Conservation (phyloP, 306 rosid species). For the Vachellia pachyceras region DNA sequence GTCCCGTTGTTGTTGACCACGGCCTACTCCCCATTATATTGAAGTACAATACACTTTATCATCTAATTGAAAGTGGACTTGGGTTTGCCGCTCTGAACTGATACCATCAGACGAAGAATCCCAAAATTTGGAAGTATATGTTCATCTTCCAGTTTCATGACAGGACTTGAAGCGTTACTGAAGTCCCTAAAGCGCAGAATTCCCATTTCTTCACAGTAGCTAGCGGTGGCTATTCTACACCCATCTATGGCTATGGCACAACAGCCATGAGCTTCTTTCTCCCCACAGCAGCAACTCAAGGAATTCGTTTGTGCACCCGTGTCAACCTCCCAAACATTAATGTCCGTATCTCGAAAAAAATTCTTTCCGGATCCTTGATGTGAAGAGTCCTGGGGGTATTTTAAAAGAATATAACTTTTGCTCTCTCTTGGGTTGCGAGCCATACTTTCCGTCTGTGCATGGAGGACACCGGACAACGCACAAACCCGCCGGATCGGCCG, state of each 20-base stretch:
- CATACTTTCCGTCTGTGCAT: too few species aligned
- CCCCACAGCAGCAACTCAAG: constrained; percentile 38
- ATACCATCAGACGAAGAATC: constrained; percentile 41
- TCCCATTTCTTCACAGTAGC: constrained; percentile 24
- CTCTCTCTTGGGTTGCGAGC: too few species aligned
- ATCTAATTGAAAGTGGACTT: background rate
- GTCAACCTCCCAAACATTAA: constrained; percentile 69
- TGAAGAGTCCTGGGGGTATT: too few species aligned
- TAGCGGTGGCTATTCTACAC: constrained; percentile 55
- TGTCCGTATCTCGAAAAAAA: constrained; percentile 23
- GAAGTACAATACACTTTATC: too few species aligned
- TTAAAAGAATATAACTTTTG: too few species aligned
- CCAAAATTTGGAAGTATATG: constrained; percentile 72
- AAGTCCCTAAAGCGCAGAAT: constrained; percentile 56
- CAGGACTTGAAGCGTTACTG: constrained; percentile 49
- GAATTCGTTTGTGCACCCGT: constrained; percentile 61
- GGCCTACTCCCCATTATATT: too few species aligned
- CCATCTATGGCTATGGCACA: constrained; percentile 72
- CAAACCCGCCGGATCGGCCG: too few species aligned
- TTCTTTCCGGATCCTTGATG: too few species aligned
- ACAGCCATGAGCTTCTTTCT: constrained; percentile 27
- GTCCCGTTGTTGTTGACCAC: background rate
- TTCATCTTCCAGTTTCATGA: constrained; percentile 33
- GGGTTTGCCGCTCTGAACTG: background rate
- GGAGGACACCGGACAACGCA: too few species aligned